A percentile compares a stretch with the other conserved stretches of the same genome.
Conservation (phyloP, 306 rosid species). For the Geum urbanum region DNA sequence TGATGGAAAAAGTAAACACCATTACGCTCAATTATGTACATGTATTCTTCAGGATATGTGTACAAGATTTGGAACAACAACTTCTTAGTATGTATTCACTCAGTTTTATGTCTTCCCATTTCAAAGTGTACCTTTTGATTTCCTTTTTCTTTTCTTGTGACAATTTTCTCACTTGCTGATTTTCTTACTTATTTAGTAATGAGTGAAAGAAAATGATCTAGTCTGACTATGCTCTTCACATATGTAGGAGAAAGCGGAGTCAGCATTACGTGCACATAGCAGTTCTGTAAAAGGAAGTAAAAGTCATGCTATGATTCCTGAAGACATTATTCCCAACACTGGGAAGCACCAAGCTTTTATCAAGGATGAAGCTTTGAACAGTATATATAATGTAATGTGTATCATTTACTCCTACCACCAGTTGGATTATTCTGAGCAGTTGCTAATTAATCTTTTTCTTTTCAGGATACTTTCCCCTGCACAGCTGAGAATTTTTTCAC, state of each 20-base stretch:
- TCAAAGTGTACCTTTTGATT: background rate
- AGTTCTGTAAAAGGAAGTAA: slow-evolving; percentile 67
- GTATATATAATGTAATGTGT: slow-evolving; percentile 68
- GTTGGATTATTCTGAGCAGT: slow-evolving; percentile 16
- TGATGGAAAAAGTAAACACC: background rate
- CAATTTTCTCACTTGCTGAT: background rate
- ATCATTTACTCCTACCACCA: slow-evolving; percentile 12
- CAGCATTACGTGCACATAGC: slow-evolving; percentile 96
- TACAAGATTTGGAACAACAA: background rate
- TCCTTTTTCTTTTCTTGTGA: background rate
- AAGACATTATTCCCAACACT: slow-evolving; percentile 46
- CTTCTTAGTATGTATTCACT: background rate
- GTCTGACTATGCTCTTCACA: slow-evolving; percentile 20
- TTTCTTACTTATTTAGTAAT: slow-evolving; percentile 7
- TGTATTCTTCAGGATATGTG: background rate
- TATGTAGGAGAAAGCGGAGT: slow-evolving; percentile 79
- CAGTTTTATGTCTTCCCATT: background rate
- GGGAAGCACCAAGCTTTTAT: slow-evolving; percentile 60
- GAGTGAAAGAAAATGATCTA: background rate
- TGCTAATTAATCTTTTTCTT: slow-evolving; percentile 34
- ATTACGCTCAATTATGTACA: background rate
- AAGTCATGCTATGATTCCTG: slow-evolving; percentile 44
- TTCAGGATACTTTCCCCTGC: slow-evolving; percentile 76
- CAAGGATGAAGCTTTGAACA: slow-evolving; percentile 70
- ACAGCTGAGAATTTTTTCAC: slow-evolving; percentile 76